phyloP scores from a whole-genome alignment of 192 early-diverging fungal genomes.

The Backusella tuberculispora region DNA sequence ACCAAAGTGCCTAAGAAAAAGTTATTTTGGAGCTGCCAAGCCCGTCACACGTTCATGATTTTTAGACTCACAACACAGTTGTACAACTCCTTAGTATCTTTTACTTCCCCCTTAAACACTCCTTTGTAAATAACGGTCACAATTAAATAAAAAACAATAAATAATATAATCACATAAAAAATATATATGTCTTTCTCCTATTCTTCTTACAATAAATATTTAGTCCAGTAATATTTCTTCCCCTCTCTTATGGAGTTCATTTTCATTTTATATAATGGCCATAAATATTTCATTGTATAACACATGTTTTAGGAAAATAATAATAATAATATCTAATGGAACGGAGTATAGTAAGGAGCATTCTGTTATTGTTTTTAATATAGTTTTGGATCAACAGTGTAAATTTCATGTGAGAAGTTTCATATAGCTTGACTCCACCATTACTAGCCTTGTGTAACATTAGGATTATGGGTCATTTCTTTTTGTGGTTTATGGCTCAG shows the following conservation, averaged over 20 bases:
- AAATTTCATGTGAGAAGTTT: neutral
- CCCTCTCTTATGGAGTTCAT: neutral
- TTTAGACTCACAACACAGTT: constrained; percentile 12
- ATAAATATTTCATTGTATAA: neutral
- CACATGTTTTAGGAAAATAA: too few relatives aligned
- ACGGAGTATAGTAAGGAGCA: too few relatives aligned
- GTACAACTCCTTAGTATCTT: constrained; percentile 12
- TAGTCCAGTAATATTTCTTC: neutral
- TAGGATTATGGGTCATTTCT: constrained; percentile 3
- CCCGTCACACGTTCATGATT: constrained; percentile 18
- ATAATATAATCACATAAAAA: neutral
- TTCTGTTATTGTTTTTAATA: neutral
- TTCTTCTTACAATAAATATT: neutral
- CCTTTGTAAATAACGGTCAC: neutral
- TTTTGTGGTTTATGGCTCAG: neutral
- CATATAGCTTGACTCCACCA: neutral
- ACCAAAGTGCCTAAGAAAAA: neutral
- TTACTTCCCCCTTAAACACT: neutral
- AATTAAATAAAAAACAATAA: neutral
- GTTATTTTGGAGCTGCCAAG: constrained; percentile 12
- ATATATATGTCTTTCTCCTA: neutral
- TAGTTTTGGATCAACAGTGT: neutral
- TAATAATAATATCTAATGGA: too few relatives aligned
- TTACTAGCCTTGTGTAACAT: neutral
- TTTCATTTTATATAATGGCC: neutral